Percentiles rank a stretch among this genome's conserved stretches.
Conservation (phyloP, 352 stramenopile species). For the Globisporangium paddicum region DNA sequence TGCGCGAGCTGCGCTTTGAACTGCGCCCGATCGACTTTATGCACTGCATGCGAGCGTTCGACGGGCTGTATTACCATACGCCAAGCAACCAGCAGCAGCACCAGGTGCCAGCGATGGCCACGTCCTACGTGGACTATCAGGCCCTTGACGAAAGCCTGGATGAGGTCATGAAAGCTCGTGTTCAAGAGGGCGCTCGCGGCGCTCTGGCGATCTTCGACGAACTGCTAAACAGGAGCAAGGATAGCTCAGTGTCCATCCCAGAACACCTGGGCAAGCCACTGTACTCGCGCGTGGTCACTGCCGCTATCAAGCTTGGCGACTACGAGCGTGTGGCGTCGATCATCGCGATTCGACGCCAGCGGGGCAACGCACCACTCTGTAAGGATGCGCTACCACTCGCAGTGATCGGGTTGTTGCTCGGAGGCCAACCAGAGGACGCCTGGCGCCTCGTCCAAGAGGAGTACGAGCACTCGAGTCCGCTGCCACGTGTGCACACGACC, state of each 20-base stretch:
- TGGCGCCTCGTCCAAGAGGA: conserved; percentile 9
- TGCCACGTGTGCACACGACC: not conserved
- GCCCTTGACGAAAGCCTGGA: not conserved
- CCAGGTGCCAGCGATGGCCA: not conserved
- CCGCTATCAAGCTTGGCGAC: conserved; percentile 4
- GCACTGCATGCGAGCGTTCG: conserved; percentile 11
- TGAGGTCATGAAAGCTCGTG: not conserved
- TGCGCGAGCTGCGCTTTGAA: conserved; percentile 5
- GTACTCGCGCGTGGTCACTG: conserved; percentile 5
- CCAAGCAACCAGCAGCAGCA: not conserved
- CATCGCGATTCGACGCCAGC: not conserved
- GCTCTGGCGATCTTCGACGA: conserved; percentile 8
- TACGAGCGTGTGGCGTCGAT: not conserved
- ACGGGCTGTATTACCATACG: conserved; percentile 1
- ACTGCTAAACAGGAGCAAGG: not conserved
- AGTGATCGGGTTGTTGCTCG: conserved; percentile 6
- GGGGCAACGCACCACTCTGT: conserved; percentile 2
- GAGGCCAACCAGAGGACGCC: not conserved
- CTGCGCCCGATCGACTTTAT: conserved; percentile 9
- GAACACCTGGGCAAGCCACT: conserved; percentile 1
- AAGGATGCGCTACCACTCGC: conserved; percentile 6
- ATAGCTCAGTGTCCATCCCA: not conserved
- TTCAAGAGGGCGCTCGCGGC: not conserved
- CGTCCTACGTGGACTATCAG: not conserved
- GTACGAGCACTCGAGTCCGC: conserved; percentile 4